Conservation (phyloP, 2,329 filamentous ascomycete genomes). For the Rhytidhysteron rufulum region DNA sequence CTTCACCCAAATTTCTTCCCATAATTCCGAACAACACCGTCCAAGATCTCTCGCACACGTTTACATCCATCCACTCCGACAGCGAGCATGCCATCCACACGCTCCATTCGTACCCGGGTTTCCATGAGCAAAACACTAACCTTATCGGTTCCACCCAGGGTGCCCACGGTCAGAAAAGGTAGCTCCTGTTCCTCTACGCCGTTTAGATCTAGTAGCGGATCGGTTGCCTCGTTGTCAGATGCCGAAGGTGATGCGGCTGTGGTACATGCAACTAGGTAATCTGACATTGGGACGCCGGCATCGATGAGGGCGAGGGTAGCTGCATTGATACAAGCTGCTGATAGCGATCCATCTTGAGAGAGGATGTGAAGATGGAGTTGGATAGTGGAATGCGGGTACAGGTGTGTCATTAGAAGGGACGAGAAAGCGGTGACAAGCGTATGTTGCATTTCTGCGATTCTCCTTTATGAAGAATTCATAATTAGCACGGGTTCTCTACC, state of each 20-base stretch:
- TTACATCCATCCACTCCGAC: constrained; percentile 90
- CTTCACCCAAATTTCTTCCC: constrained; percentile 9
- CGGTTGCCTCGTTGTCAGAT: constrained; percentile 62
- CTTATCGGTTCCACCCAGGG: constrained; percentile 68
- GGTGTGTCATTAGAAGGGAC: constrained; percentile 74
- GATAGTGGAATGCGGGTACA: constrained; percentile 87
- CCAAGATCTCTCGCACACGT: constrained; percentile 76
- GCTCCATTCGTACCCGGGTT: constrained; percentile 74
- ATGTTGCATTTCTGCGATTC: constrained; percentile 74
- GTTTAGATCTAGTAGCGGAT: constrained; percentile 78
- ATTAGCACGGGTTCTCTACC: neutral
- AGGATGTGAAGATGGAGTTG: constrained; percentile 81
- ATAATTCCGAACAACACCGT: constrained; percentile 61
- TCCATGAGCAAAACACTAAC: constrained; percentile 82
- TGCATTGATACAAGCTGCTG: constrained; percentile 88
- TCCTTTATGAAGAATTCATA: constrained; percentile 49
- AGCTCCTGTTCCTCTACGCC: constrained; percentile 79
- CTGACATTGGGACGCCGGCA: constrained; percentile 90
- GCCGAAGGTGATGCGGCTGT: constrained; percentile 69
- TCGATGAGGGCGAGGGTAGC: constrained; percentile 88
- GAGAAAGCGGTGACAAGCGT: constrained; percentile 76
- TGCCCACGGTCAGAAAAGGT: constrained; percentile 82
- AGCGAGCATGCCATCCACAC: constrained; percentile 87
- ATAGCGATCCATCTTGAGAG: constrained; percentile 81
- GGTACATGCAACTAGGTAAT: constrained; percentile 85